phyloP scores from a whole-genome alignment of 768 basidiomycete genomes.

The Amanita inopinata region DNA sequence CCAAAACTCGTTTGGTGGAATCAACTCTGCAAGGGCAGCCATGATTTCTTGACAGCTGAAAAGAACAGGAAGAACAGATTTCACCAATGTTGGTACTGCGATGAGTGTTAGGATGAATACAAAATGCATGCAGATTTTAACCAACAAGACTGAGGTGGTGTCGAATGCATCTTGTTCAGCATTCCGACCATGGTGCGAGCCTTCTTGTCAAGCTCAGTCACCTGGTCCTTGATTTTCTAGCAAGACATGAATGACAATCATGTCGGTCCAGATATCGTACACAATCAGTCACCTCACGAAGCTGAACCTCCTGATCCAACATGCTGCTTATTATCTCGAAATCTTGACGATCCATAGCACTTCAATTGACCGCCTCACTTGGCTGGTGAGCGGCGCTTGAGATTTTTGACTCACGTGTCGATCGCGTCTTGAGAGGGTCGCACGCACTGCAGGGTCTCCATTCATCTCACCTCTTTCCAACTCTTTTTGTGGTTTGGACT shows the following conservation, averaged over 20 bases:
- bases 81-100: slow-evolving; percentile 52
- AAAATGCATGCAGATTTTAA: slow-evolving; percentile 10
- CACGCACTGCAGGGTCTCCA: too few relatives aligned
- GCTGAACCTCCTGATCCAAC: slow-evolving; percentile 4
- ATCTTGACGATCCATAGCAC: slow-evolving; percentile 8
- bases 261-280: not conserved
- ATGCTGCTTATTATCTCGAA: slow-evolving; percentile 5
- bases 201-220: slow-evolving; percentile 66
- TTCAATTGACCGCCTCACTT: too few relatives aligned
- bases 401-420: slow-evolving; percentile 7
- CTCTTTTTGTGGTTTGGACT: not conserved
- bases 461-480: not conserved
- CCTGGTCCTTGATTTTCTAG: slow-evolving; percentile 76
- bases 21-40: slow-evolving; percentile 41
- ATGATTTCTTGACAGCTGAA: slow-evolving; percentile 42
- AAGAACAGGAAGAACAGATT: slow-evolving; percentile 46
- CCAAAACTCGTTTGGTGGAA: slow-evolving; percentile 73
- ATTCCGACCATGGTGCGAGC: slow-evolving; percentile 62
- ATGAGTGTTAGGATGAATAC: not conserved
- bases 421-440: slow-evolving; percentile 3
- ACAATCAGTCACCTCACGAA: slow-evolving; percentile 8
- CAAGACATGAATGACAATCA: slow-evolving; percentile 7
- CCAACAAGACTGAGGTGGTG: slow-evolving; percentile 49
- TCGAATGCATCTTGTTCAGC: slow-evolving; percentile 75
- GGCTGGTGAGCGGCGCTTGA: too few relatives aligned